Percentiles rank a stretch among this genome's conserved stretches.
Conservation (phyloP, 257 asterid genomes). For the Echium plantagineum region DNA sequence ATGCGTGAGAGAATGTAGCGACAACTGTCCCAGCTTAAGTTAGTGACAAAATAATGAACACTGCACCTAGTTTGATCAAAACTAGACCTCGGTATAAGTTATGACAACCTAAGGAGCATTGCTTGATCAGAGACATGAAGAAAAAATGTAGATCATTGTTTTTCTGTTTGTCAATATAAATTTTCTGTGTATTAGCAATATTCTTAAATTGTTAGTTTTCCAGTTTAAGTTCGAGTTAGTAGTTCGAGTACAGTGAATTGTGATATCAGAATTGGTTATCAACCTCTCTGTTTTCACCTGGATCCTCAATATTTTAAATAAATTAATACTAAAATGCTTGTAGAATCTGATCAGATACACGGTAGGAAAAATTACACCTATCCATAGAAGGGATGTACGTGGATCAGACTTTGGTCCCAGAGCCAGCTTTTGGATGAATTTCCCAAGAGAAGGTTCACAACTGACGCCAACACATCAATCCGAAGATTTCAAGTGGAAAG, state of each 20-base stretch:
- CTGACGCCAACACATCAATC: conserved; percentile 88
- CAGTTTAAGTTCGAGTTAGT: background rate
- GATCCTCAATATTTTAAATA: conserved; percentile 1
- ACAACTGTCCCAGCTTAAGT: too few relatives aligned
- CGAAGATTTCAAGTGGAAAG: conserved; percentile 97
- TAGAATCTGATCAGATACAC: conserved; percentile 57
- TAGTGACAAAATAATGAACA: too few relatives aligned
- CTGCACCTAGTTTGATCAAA: too few relatives aligned
- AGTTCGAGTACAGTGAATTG: background rate
- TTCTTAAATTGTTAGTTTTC: background rate
- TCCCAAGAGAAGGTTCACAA: conserved; percentile 88
- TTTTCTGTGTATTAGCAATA: too few relatives aligned
- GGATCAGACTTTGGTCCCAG: conserved; percentile 70
- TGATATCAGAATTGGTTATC: background rate
- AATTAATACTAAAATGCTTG: conserved; percentile 17
- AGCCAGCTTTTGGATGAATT: conserved; percentile 95
- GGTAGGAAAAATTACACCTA: conserved; percentile 94
- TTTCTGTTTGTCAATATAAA: too few relatives aligned
- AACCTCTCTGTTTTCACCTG: background rate
- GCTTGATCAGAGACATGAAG: too few relatives aligned
- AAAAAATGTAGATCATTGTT: too few relatives aligned
- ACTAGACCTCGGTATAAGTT: too few relatives aligned
- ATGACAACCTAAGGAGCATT: too few relatives aligned
- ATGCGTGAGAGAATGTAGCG: too few relatives aligned
- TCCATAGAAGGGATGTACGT: conserved; percentile 84